A percentile compares a stretch with the other conserved stretches of the same genome.
Conservation (phyloP, 2,329 filamentous ascomycete species). For the Aureobasidium sp. region DNA sequence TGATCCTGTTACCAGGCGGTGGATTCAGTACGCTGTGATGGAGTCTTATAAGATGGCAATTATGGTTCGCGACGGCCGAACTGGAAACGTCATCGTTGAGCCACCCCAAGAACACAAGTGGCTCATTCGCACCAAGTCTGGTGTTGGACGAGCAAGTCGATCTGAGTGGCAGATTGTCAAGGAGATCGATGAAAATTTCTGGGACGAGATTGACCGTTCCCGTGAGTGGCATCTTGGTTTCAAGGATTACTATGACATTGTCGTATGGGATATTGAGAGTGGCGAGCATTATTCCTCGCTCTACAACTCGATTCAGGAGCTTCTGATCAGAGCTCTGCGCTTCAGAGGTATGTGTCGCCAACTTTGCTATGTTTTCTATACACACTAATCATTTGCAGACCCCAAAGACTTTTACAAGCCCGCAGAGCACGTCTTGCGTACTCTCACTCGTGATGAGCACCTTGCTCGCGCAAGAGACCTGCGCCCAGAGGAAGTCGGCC, state of each 20-base stretch:
- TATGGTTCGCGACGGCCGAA: constrained; percentile 29
- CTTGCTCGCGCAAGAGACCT: constrained; percentile 33
- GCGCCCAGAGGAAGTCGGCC: constrained; percentile 27
- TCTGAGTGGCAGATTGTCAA: constrained; percentile 34
- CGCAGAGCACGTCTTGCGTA: constrained; percentile 32
- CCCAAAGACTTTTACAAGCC: constrained; percentile 30
- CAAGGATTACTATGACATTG: constrained; percentile 34
- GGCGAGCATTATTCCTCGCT: constrained; percentile 27
- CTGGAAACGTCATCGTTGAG: constrained; percentile 13
- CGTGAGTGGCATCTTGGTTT: constrained; percentile 26
- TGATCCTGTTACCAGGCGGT: constrained; percentile 35
- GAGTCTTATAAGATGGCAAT: constrained; percentile 32
- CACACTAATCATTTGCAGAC: neutral
- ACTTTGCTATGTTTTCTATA: neutral
- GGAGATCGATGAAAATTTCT: constrained; percentile 28
- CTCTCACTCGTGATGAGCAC: constrained; percentile 31
- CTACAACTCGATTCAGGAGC: constrained; percentile 23
- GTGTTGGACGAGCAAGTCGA: constrained; percentile 34
- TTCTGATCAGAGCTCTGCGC: constrained; percentile 34
- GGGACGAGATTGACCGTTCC: constrained; percentile 12
- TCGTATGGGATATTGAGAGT: constrained; percentile 35
- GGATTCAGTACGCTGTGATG: constrained; percentile 40
- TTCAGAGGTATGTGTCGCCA: constrained; percentile 18
- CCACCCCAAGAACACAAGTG: constrained; percentile 34
- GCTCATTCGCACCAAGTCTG: constrained; percentile 34